Percentiles rank a stretch among this genome's conserved stretches.
phyloP scores from a whole-genome alignment of 495 filamentous ascomycete species.

The Aspergillus conjunctus region DNA sequence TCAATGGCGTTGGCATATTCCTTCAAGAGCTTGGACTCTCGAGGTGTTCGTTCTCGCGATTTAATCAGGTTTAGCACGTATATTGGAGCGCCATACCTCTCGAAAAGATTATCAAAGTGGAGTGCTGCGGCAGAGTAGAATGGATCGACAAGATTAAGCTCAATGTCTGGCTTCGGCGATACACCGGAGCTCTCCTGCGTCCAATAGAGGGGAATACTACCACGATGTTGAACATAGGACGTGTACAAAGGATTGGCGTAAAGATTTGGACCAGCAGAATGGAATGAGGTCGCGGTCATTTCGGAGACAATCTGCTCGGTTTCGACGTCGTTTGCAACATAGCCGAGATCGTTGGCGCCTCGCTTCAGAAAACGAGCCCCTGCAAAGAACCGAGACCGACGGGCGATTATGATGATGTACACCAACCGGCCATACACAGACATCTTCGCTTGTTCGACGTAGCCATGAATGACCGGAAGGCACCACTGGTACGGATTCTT shows the following conservation, averaged over 20 bases:
- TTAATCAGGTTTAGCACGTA: conserved; percentile 96
- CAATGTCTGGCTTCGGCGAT: conserved; percentile 92
- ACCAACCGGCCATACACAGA: conserved; percentile 81
- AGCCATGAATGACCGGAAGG: conserved; percentile 92
- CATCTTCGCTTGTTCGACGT: conserved; percentile 86
- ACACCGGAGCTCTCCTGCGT: conserved; percentile 96
- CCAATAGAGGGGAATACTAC: conserved; percentile 96
- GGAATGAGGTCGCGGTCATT: conserved; percentile 89
- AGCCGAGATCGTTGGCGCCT: conserved; percentile 92
- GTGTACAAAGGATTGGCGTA: conserved; percentile 90
- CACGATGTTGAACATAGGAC: conserved; percentile 94
- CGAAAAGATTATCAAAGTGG: conserved; percentile 95
- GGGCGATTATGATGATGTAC: conserved; percentile 90
- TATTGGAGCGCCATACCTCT: conserved; percentile 87
- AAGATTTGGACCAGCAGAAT: conserved; percentile 82
- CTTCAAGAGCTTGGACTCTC: conserved; percentile 85
- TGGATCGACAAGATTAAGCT: conserved; percentile 89
- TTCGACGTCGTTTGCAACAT: conserved; percentile 99
- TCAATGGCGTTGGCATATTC: conserved; percentile 88
- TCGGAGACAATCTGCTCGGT: conserved; percentile 98
- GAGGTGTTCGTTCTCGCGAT: conserved; percentile 81
- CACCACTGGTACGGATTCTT: conserved; percentile 93
- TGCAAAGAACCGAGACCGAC: conserved; percentile 90
- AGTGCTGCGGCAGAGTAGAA: conserved; percentile 95
- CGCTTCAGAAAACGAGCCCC: conserved; percentile 93